These are phyloP conservation scores for Pseudogymnoascus destructans DNA, from an alignment of 2,329 filamentous ascomycete species.

Conservation along the genomic window DNA sequence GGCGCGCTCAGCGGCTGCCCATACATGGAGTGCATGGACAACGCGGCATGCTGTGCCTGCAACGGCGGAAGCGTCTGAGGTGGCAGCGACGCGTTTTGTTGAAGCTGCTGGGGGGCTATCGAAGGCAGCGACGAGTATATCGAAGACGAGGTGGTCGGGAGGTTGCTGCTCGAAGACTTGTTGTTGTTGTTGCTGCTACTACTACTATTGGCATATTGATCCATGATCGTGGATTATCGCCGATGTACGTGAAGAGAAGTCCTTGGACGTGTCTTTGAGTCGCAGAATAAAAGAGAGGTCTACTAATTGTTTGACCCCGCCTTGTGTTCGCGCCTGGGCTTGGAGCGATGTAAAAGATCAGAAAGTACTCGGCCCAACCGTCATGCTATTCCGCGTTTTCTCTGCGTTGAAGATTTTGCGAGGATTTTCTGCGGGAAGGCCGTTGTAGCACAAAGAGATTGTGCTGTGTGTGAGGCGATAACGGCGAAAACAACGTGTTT, in stretches of 20 bases:
- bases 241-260: constrained; percentile 7
- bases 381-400: constrained; percentile 9
- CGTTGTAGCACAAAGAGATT: neutral
- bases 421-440: constrained; percentile 9
- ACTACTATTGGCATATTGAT: constrained; percentile 9
- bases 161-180: constrained; percentile 12
- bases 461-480: constrained; percentile 6
- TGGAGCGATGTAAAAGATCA: constrained; percentile 4
- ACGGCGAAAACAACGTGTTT: constrained; percentile 8
- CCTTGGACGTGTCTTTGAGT: neutral
- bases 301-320: constrained; percentile 1
- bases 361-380: neutral
- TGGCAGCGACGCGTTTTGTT: constrained; percentile 33
- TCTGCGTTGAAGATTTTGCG: constrained; percentile 9
- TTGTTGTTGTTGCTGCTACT: neutral
- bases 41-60: constrained; percentile 35
- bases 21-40: constrained; percentile 41
- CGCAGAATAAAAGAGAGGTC: constrained; percentile 1
- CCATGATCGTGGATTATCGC: neutral
- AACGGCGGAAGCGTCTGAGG: constrained; percentile 45
- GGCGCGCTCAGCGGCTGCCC: constrained; percentile 38
- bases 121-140: constrained; percentile 21
- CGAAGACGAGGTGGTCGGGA: constrained; percentile 13
- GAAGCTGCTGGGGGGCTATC: constrained; percentile 27
- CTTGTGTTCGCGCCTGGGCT: constrained; percentile 8